These are phyloP conservation scores for Debaryomyces tyrocola DNA, from an alignment of 805 yeast genomes.

Conservation along the genomic window DNA sequence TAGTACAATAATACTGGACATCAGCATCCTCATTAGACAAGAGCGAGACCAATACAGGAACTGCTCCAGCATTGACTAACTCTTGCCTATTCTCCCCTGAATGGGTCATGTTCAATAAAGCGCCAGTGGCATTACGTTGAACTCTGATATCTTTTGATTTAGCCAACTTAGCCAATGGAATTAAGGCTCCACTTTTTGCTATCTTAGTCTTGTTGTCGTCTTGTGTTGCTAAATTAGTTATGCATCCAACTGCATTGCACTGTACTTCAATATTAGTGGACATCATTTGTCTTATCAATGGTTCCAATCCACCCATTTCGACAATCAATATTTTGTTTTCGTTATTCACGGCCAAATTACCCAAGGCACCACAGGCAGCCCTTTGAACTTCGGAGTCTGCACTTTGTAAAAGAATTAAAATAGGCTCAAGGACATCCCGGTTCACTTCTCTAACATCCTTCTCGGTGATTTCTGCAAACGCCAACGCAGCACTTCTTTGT, in stretches of 20 bases:
- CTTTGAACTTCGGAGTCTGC: slow-evolving; percentile 94
- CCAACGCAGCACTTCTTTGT: slow-evolving; percentile 95
- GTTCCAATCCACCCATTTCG: slow-evolving; percentile 97
- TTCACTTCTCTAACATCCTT: slow-evolving; percentile 90
- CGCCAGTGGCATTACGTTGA: slow-evolving; percentile 98
- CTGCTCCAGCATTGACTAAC: slow-evolving; percentile 96
- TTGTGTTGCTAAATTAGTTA: slow-evolving; percentile 95
- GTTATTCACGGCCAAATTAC: slow-evolving; percentile 96
- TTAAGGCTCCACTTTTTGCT: slow-evolving; percentile 93
- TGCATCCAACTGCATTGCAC: slow-evolving; percentile 98
- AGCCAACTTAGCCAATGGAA: slow-evolving; percentile 92
- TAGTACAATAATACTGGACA: slow-evolving; percentile 97
- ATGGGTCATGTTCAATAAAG: slow-evolving; percentile 96
- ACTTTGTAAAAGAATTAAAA: slow-evolving; percentile 79
- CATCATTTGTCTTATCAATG: slow-evolving; percentile 96
- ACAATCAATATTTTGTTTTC: slow-evolving; percentile 92
- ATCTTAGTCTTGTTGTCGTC: slow-evolving; percentile 95
- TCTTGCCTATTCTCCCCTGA: slow-evolving; percentile 95
- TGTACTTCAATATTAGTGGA: slow-evolving; percentile 96
- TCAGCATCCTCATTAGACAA: slow-evolving; percentile 88
- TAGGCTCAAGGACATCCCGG: slow-evolving; percentile 91
- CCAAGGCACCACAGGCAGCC: slow-evolving; percentile 98
- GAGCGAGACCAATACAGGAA: slow-evolving; percentile 89
- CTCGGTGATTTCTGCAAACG: slow-evolving; percentile 97
- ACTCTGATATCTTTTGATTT: slow-evolving; percentile 93